These are phyloP conservation scores for Dioszegia crocea DNA, from an alignment of 768 basidiomycete species.

Conservation along the genomic window DNA sequence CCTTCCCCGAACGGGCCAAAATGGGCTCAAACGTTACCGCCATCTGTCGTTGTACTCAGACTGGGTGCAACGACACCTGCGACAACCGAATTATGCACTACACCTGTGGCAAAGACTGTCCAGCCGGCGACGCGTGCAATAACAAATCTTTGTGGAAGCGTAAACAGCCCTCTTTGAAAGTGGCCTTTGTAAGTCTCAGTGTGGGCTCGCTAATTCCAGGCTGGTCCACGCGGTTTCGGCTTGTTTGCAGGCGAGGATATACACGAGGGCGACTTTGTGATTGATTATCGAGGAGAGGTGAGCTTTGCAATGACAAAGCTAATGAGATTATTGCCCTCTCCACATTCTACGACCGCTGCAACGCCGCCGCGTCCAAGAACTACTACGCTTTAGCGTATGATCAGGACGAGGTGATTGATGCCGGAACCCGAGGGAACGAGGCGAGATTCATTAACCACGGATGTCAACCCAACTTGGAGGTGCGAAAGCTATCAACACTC, in stretches of 20 bases:
- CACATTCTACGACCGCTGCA: constrained; percentile 43
- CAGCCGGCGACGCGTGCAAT: constrained; percentile 43
- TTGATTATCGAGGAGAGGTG: constrained; percentile 51
- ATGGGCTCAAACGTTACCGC: constrained; percentile 19
- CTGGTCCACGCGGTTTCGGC: constrained; percentile 50
- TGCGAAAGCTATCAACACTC: constrained; percentile 47
- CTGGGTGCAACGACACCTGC: constrained; percentile 48
- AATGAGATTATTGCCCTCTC: constrained; percentile 41
- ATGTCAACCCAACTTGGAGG: constrained; percentile 50
- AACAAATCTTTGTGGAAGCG: constrained; percentile 47
- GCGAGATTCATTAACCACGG: constrained; percentile 52
- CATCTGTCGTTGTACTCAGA: constrained; percentile 42
- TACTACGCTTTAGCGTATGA: constrained; percentile 52
- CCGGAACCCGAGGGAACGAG: constrained; percentile 50
- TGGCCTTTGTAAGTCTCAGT: constrained; percentile 42
- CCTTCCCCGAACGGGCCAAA: constrained; percentile 33
- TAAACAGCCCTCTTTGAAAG: constrained; percentile 29
- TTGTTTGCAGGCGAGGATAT: constrained; percentile 44
- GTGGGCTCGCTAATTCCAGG: constrained; percentile 21
- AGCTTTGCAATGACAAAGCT: constrained; percentile 7
- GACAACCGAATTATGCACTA: constrained; percentile 51
- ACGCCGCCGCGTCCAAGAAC: constrained; percentile 36
- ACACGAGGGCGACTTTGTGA: constrained; percentile 48
- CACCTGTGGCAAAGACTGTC: constrained; percentile 50
- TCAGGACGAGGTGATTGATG: constrained; percentile 51